Conservation (phyloP, 2,329 filamentous ascomycete genomes). For the Cercospora berteroae region DNA sequence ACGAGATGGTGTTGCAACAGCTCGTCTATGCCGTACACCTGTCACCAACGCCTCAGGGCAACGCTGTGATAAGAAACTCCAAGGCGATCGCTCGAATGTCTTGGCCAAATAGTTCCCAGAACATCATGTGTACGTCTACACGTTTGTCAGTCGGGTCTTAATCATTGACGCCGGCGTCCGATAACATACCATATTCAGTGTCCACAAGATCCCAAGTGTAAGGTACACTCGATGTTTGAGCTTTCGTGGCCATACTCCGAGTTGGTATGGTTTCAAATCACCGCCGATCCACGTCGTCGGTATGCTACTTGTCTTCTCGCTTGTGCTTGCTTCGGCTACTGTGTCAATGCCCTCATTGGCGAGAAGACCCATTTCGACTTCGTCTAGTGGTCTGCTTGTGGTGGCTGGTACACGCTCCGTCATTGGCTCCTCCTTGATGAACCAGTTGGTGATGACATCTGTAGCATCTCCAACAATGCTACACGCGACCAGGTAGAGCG, state of each 20-base stretch:
- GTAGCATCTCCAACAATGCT: conserved; percentile 42
- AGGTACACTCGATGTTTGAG: conserved; percentile 19
- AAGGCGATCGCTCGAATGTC: not conserved
- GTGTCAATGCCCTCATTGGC: not conserved
- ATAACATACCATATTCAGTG: conserved; percentile 24
- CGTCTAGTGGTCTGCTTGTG: not conserved
- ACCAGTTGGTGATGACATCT: conserved; percentile 40
- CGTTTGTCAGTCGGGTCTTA: not conserved
- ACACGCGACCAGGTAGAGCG: conserved; percentile 46
- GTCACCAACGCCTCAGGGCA: not conserved
- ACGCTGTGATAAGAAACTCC: not conserved
- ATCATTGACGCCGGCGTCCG: not conserved
- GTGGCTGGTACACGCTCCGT: not conserved
- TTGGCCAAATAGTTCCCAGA: not conserved
- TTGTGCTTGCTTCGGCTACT: not conserved
- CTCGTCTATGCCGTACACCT: conserved; percentile 10
- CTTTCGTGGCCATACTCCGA: conserved; percentile 19
- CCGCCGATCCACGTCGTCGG: not conserved
- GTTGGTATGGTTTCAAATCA: conserved; percentile 1
- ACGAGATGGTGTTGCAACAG: not conserved
- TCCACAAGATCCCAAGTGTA: conserved; percentile 21
- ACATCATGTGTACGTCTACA: conserved; percentile 8
- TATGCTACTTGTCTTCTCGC: not conserved
- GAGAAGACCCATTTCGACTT: conserved; percentile 28
- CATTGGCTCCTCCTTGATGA: conserved; percentile 30